Evolutionary conservation across 345 rosid species (phyloP).

Genomic region (Lepidium didymum): DNA sequence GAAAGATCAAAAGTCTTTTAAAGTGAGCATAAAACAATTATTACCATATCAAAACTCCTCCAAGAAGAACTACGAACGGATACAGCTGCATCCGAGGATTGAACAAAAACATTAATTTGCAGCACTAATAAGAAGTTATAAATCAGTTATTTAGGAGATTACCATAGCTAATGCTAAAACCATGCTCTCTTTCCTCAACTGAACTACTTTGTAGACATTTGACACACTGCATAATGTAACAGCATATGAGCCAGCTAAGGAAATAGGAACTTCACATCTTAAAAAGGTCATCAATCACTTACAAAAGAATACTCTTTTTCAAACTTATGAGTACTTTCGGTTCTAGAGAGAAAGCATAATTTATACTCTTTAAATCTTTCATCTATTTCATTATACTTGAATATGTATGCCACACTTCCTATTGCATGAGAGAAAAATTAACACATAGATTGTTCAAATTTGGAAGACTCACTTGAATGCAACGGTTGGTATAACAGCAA

Average conservation of each 20-base stretch:
- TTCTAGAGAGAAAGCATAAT: too few species aligned
- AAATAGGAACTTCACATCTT: background rate
- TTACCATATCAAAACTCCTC: slow-evolving; percentile 86
- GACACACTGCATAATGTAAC: slow-evolving; percentile 44
- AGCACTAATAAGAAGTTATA: background rate
- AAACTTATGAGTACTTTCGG: background rate
- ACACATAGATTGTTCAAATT: background rate
- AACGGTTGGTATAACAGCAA: slow-evolving; percentile 84
- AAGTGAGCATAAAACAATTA: slow-evolving; percentile 4
- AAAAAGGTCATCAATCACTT: background rate
- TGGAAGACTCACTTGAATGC: slow-evolving; percentile 64
- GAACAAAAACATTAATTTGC: slow-evolving; percentile 17
- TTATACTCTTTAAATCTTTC: too few species aligned
- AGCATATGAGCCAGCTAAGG: background rate
- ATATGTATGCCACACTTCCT: background rate
- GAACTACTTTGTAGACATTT: slow-evolving; percentile 80
- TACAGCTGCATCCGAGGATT: slow-evolving; percentile 51
- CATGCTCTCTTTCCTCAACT: slow-evolving; percentile 84
- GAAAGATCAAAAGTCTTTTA: background rate
- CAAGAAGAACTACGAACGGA: slow-evolving; percentile 81
- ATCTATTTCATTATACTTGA: background rate
- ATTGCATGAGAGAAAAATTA: background rate
- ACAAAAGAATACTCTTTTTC: background rate
- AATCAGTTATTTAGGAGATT: slow-evolving; percentile 10
- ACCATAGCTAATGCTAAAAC: slow-evolving; percentile 94